Base-by-base conservation (phyloP, 495 filamentous ascomycete species). In the Lasiosphaeria hispida region DNA sequence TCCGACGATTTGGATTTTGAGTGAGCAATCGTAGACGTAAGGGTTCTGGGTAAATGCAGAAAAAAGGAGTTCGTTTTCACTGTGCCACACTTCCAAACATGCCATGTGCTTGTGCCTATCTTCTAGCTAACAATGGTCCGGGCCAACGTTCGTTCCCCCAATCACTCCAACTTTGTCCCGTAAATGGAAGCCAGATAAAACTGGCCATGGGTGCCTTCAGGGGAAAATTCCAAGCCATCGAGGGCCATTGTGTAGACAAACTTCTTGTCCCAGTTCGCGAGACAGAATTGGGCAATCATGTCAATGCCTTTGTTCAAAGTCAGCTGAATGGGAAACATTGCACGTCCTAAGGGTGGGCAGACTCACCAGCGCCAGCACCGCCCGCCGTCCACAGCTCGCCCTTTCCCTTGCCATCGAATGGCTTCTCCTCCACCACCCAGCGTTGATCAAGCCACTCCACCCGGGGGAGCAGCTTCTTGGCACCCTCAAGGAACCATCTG, bases 301-400 rank as follows among this genome's bases (percentile, higher is more conserved):
- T 64, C 48, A 14, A 68, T 50, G 4, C 65, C 65, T 64, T 37
- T 9, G 4, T 34, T 11, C 23, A 7, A 10, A 4, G 10, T 35
- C 19, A 23, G n/a, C 4, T 15, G 38, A 49, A 5, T 13, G 47
- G 7, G 15, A 4, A 23, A 37, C 45, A 14, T 1, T 3, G 42
- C 1, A 17, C 47, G 9, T 36, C 3, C 30, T 4, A 59, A 19
- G 40, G 5, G 2, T 30, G 23, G 23, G 23, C 5, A 48, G 33
- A 48, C 57, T 55, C 30, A 63, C 64, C 60, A 54, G 55, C 48
- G 0, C 65, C 65, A 14, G 65, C 65, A 13, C 55, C 62, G 1
- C 65, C 65, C 7, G 62, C 10, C 14, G 62, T 68, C 65, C 65
- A 68, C 42, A 68, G 34, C 54, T 68, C 65, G 4, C 65, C 60